Conservation (phyloP, 352 stramenopile genomes). For the Globisporangium spiculum region DNA sequence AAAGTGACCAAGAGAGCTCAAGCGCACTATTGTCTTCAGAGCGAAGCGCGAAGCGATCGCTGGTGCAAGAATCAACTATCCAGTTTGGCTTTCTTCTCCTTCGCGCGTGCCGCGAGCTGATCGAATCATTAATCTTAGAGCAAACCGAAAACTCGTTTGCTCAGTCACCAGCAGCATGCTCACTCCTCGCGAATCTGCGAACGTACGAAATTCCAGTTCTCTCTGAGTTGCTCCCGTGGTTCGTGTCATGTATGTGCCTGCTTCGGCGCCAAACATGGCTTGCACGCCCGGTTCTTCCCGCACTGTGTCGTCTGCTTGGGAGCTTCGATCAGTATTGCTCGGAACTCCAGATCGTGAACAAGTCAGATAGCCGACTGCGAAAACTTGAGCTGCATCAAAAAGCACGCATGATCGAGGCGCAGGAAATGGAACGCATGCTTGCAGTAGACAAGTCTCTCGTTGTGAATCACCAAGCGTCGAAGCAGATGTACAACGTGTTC, state of each 20-base stretch:
- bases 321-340: constrained; percentile 75
- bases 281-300: constrained; percentile 61
- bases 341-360: constrained; percentile 54
- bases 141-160: constrained; percentile 56
- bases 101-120: constrained; percentile 49
- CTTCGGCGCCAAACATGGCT: constrained; percentile 80
- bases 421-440: constrained; percentile 61
- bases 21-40: constrained; percentile 1
- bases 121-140: constrained; percentile 40
- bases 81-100: constrained; percentile 69
- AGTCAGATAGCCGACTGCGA: constrained; percentile 60
- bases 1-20: not conserved
- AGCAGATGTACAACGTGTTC: constrained; percentile 86
- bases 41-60: constrained; percentile 24
- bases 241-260: constrained; percentile 77
- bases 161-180: constrained; percentile 21
- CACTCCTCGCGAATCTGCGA: constrained; percentile 32
- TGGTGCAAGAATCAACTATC: constrained; percentile 69
- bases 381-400: constrained; percentile 61
- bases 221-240: constrained; percentile 69
- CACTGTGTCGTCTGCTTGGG: constrained; percentile 59
- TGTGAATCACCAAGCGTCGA: constrained; percentile 48
- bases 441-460: constrained; percentile 44
- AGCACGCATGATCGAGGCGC: constrained; percentile 54
- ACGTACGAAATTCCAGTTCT: constrained; percentile 50